Percentiles rank a stretch among this genome's conserved stretches.
Conservation (phyloP, 306 rosid species). For the Corylus avellana region DNA sequence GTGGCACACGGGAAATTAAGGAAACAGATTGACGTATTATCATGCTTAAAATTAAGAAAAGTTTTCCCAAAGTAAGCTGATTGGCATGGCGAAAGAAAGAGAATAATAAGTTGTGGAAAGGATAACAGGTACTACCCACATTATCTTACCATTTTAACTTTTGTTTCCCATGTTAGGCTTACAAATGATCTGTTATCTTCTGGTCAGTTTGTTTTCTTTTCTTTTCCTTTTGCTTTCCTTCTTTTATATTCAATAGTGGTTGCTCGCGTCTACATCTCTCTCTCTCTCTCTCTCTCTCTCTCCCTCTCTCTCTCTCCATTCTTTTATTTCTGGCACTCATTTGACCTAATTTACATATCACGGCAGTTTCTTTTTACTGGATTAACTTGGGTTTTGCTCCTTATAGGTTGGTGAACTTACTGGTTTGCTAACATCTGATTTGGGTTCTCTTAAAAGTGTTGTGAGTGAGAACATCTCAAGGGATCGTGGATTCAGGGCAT, state of each 20-base stretch:
- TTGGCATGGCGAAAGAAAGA: background rate
- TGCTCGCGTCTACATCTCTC: background rate
- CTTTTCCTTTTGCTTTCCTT: background rate
- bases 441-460: constrained; percentile 76
- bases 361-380: constrained; percentile 5
- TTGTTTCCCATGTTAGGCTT: background rate
- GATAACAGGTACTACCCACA: background rate
- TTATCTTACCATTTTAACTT: background rate
- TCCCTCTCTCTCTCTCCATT: background rate
- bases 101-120: constrained; percentile 1
- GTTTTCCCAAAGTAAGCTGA: background rate
- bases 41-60: background rate
- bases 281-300: background rate
- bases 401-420: constrained; percentile 90
- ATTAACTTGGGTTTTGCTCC: constrained; percentile 40
- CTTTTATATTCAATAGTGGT: background rate
- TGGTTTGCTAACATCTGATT: constrained; percentile 87
- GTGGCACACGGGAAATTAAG: background rate
- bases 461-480: constrained; percentile 88
- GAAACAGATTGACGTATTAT: background rate
- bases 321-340: background rate
- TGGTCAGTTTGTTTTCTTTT: constrained; percentile 5
- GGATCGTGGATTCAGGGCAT: constrained; percentile 96
- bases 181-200: background rate
- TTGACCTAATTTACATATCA: constrained; percentile 4